phyloP scores from a whole-genome alignment of 495 filamentous ascomycete species.

The Xylaria venustula region DNA sequence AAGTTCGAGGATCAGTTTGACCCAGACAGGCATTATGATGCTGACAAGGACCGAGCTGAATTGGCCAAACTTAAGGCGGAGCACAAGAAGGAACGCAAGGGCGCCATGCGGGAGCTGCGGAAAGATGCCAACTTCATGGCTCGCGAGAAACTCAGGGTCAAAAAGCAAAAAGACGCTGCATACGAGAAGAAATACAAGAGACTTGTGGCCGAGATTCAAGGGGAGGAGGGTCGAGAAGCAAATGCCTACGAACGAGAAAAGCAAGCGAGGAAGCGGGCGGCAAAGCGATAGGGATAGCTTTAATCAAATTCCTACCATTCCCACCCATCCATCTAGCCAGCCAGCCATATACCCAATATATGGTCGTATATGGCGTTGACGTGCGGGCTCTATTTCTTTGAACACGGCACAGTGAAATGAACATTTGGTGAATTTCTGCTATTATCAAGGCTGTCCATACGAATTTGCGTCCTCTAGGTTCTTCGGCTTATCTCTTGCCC shows the following conservation, averaged over 20 bases:
- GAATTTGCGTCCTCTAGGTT: too few relatives aligned
- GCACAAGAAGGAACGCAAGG: constrained; percentile 93
- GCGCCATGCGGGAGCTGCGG: constrained; percentile 86
- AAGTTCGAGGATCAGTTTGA: constrained; percentile 97
- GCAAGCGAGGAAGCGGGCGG: constrained; percentile 62
- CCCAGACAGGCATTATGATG: constrained; percentile 93
- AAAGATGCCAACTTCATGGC: constrained; percentile 93
- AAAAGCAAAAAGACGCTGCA: constrained; percentile 84
- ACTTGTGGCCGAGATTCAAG: constrained; percentile 91
- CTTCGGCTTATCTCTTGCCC: too few relatives aligned
- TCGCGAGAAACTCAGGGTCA: constrained; percentile 80
- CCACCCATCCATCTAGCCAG: too few relatives aligned
- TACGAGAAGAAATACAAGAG: constrained; percentile 95
- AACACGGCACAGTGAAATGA: background rate
- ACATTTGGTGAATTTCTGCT: background rate
- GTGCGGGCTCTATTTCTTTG: background rate
- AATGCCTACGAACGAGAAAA: constrained; percentile 90
- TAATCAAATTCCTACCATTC: background rate
- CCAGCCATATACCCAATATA: too few relatives aligned
- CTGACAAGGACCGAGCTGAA: constrained; percentile 82
- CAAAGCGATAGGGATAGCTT: constrained; percentile 11
- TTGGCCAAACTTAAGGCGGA: constrained; percentile 77
- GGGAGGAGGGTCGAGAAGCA: constrained; percentile 79
- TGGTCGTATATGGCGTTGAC: background rate
- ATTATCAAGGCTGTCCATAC: too few relatives aligned